A percentile compares a stretch with the other conserved stretches of the same genome.
Evolutionary conservation across 352 stramenopile genomes (phyloP).

Genomic region (Globisporangium ultimum): DNA sequence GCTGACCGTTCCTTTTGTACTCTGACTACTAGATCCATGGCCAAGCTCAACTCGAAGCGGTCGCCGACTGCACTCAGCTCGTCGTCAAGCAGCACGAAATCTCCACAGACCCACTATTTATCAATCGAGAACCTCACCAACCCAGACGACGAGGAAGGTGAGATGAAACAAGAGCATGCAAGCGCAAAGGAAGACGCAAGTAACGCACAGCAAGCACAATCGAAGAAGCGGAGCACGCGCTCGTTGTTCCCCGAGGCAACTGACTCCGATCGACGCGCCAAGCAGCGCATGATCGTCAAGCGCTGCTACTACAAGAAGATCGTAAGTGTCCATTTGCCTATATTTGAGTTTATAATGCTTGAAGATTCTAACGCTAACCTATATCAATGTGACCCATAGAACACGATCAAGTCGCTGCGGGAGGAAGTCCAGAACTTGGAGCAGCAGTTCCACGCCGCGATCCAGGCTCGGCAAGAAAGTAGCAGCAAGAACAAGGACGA

Average conservation of each 20-base stretch:
- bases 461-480: constrained; percentile 33
- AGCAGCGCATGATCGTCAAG: constrained; percentile 72
- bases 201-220: constrained; percentile 1
- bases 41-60: constrained; percentile 18
- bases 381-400: constrained; percentile 19
- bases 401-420: constrained; percentile 64
- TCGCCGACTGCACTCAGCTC: constrained; percentile 13
- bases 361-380: no score
- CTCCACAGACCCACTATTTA: constrained; percentile 6
- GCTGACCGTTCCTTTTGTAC: background rate
- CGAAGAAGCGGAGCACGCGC: constrained; percentile 52
- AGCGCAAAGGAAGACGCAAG: background rate
- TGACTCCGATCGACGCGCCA: constrained; percentile 52
- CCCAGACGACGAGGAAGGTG: constrained; percentile 10
- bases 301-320: constrained; percentile 82
- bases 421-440: constrained; percentile 42
- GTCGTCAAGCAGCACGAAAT: constrained; percentile 5
- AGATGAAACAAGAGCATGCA: constrained; percentile 13
- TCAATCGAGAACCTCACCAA: constrained; percentile 15
- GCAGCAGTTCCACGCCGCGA: constrained; percentile 31
- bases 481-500: constrained; percentile 11
- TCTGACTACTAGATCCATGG: constrained; percentile 13
- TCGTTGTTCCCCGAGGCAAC: constrained; percentile 28
- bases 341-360: background rate
- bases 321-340: constrained; percentile 28